These are phyloP conservation scores for Yamagishiella unicocca DNA, from an alignment of 139 green algal species.

Conservation along the genomic window DNA sequence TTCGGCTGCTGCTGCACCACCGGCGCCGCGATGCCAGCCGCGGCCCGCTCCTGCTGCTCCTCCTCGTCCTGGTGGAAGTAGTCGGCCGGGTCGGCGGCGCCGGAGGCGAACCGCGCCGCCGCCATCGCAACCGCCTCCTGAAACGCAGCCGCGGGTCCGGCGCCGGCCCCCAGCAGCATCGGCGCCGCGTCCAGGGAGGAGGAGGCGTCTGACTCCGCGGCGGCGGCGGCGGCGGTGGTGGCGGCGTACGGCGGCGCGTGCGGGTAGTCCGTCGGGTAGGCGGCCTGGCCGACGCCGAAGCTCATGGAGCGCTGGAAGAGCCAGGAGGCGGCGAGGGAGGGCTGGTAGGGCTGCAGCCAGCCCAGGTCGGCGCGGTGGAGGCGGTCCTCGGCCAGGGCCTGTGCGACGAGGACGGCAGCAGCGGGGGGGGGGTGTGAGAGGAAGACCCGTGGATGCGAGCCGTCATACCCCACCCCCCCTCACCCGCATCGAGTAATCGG, in stretches of 20 bases:
- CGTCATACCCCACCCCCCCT: neutral
- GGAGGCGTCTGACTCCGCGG: neutral
- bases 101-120: constrained; percentile 31
- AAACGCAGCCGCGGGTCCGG: constrained; percentile 24
- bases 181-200: neutral
- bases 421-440: neutral
- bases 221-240: neutral
- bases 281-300: constrained; percentile 64
- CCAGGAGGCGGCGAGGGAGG: constrained; percentile 75
- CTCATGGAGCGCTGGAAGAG: constrained; percentile 86
- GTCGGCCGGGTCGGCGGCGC: constrained; percentile 22
- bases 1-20: neutral
- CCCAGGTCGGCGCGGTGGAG: constrained; percentile 53
- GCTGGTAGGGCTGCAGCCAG: constrained; percentile 80
- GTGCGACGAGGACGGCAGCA: neutral
- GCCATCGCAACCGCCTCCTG: constrained; percentile 33
- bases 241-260: constrained; percentile 23
- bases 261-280: constrained; percentile 16
- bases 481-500: neutral
- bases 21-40: neutral
- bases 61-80: constrained; percentile 19
- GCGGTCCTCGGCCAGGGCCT: constrained; percentile 57
- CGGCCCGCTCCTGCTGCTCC: neutral
- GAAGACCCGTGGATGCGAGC: neutral
- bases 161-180: constrained; percentile 19